phyloP scores from a whole-genome alignment of 2,329 filamentous ascomycete species.

The Elsinoe necatrix region DNA sequence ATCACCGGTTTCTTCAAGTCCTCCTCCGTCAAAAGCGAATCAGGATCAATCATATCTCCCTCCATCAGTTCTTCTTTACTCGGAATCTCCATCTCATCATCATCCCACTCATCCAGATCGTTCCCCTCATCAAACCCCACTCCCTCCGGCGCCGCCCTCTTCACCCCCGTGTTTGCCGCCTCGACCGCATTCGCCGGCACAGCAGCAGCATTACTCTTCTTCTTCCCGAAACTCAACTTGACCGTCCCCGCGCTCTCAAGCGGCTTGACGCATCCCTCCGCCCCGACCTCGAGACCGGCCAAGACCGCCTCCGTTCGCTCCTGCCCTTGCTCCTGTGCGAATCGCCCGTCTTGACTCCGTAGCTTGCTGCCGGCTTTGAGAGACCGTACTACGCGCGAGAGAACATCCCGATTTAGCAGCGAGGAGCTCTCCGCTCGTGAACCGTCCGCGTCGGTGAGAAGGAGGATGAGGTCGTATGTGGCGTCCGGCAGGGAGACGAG shows the following conservation, averaged over 20 bases:
- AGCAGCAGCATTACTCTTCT: constrained; percentile 40
- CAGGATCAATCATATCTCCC: constrained; percentile 86
- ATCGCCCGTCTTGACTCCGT: constrained; percentile 58
- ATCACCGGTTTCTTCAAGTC: constrained; percentile 70
- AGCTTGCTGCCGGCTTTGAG: constrained; percentile 63
- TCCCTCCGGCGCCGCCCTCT: constrained; percentile 42
- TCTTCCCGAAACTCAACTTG: constrained; percentile 56
- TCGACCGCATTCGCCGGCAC: constrained; percentile 29
- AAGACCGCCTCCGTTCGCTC: constrained; percentile 73
- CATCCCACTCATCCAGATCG: constrained; percentile 39
- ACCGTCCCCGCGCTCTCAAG: constrained; percentile 27
- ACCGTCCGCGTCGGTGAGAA: constrained; percentile 71
- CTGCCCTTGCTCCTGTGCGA: constrained; percentile 37
- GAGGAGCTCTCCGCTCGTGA: constrained; percentile 54
- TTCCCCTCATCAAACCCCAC: constrained; percentile 60
- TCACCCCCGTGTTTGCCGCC: constrained; percentile 23
- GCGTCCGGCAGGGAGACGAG: constrained; percentile 65
- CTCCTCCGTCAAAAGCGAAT: constrained; percentile 74
- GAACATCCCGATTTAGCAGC: constrained; percentile 59
- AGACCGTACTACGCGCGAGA: constrained; percentile 59
- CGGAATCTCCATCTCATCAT: constrained; percentile 30
- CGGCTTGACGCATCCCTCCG: constrained; percentile 61
- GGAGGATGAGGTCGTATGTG: constrained; percentile 76
- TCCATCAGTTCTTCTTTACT: constrained; percentile 40
- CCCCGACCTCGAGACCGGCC: constrained; percentile 60